Conservation (phyloP, 495 filamentous ascomycete genomes). For the Penicillium pancosmium region DNA sequence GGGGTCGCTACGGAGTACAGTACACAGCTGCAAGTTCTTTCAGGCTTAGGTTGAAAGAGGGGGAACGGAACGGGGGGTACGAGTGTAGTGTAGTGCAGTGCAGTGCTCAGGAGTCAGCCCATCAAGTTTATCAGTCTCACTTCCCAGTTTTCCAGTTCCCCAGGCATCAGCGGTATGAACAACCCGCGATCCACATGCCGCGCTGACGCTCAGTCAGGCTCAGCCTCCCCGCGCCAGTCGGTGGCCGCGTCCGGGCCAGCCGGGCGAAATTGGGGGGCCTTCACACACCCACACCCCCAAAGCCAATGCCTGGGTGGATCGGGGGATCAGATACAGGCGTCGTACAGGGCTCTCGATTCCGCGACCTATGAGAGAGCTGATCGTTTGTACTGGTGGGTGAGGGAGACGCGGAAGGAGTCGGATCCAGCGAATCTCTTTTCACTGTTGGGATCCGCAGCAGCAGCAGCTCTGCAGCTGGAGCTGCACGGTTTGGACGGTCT, state of each 20-base stretch:
- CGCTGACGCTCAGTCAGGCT: slow-evolving; percentile 2
- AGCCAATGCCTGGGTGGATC: slow-evolving; percentile 17
- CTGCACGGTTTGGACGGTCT: not conserved
- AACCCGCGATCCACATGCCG: slow-evolving; percentile 22
- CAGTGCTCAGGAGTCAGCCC: not conserved
- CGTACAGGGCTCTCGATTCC: slow-evolving; percentile 26
- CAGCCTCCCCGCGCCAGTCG: slow-evolving; percentile 9
- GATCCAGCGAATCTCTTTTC: slow-evolving; percentile 15
- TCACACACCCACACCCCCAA: slow-evolving; percentile 7
- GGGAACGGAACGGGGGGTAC: not conserved
- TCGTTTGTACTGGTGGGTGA: slow-evolving; percentile 15
- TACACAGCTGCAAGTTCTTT: not conserved
- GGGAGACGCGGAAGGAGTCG: slow-evolving; percentile 30
- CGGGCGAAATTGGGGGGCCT: slow-evolving; percentile 19
- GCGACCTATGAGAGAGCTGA: slow-evolving; percentile 28
- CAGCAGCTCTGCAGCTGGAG: no score
- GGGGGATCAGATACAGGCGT: slow-evolving; percentile 17
- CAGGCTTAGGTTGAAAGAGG: not conserved
- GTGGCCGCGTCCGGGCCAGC: slow-evolving; percentile 30
- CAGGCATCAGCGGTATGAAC: slow-evolving; percentile 17
- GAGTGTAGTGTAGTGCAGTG: not conserved
- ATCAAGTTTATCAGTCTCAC: not conserved
- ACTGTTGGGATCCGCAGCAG: not conserved
- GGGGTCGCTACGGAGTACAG: not conserved
- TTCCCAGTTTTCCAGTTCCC: not conserved